Conservation (phyloP, 1,284 basidiomycete species). For the Moesziomyces parantarcticus region DNA sequence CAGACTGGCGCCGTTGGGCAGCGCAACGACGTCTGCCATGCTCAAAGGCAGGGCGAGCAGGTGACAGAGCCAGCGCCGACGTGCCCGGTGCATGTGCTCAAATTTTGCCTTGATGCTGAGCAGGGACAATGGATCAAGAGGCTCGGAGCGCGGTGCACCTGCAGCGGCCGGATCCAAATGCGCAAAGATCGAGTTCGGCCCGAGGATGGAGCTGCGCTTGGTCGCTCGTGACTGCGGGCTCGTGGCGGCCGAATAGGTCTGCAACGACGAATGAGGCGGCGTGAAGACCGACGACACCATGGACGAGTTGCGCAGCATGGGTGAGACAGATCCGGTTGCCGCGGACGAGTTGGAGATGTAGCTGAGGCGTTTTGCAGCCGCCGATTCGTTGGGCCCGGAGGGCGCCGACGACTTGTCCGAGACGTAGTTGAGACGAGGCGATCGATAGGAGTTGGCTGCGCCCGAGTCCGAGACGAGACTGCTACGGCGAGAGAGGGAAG, state of each 20-base stretch:
- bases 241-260: slow-evolving; percentile 41
- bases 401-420: slow-evolving; percentile 19
- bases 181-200: slow-evolving; percentile 43
- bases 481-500: slow-evolving; percentile 39
- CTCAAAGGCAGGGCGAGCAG: slow-evolving; percentile 20
- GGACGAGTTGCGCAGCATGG: slow-evolving; percentile 27
- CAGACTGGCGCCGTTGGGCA: slow-evolving; percentile 17
- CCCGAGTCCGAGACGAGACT: slow-evolving; percentile 39
- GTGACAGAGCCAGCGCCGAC: slow-evolving; percentile 54
- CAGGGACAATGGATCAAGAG: slow-evolving; percentile 49
- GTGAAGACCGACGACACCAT: slow-evolving; percentile 27
- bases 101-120: slow-evolving; percentile 55
- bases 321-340: slow-evolving; percentile 24
- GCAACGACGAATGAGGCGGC: slow-evolving; percentile 25
- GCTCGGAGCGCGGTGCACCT: slow-evolving; percentile 1
- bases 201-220: slow-evolving; percentile 41
- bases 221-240: slow-evolving; percentile 38
- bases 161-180: slow-evolving; percentile 10
- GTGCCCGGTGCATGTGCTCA: slow-evolving; percentile 56
- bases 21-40: slow-evolving; percentile 16
- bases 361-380: slow-evolving; percentile 53
- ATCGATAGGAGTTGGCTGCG: slow-evolving; percentile 24
- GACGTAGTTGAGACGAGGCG: slow-evolving; percentile 44
- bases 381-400: slow-evolving; percentile 53
- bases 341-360: slow-evolving; percentile 47